phyloP scores from a whole-genome alignment of 257 asterid genomes.

The Gynochthodes officinalis region DNA sequence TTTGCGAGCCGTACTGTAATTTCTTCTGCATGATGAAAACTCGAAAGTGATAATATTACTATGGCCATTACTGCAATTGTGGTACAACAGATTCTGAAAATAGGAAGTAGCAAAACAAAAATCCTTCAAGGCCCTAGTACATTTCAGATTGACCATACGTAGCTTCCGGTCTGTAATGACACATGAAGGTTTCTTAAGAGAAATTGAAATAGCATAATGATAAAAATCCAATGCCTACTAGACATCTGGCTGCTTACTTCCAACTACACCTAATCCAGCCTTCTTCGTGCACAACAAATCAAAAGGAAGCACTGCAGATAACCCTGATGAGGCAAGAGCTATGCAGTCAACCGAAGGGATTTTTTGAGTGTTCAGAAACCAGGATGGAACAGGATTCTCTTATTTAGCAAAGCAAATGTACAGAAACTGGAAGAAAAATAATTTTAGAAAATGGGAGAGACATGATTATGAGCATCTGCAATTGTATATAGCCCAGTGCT shows the following conservation, averaged over 20 bases:
- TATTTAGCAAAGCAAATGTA: background rate
- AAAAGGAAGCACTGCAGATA: background rate
- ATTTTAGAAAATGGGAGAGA: background rate
- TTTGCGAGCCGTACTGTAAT: constrained; percentile 21
- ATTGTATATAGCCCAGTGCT: too few species aligned
- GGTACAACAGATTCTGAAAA: constrained; percentile 23
- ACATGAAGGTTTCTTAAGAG: background rate
- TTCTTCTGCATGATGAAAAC: constrained; percentile 24
- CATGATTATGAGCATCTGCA: too few species aligned
- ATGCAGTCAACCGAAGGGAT: background rate
- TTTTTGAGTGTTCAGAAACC: background rate
- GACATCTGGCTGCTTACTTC: background rate
- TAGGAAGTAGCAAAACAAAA: constrained; percentile 29
- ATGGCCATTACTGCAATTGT: constrained; percentile 21
- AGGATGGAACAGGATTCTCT: background rate
- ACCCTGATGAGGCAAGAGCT: background rate
- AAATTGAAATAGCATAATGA: background rate
- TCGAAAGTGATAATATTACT: constrained; percentile 20
- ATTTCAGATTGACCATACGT: constrained; percentile 1
- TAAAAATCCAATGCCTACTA: too few species aligned
- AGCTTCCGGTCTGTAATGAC: background rate
- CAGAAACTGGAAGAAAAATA: background rate
- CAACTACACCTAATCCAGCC: background rate
- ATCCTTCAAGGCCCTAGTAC: constrained; percentile 37
- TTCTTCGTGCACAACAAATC: background rate